Base-by-base conservation (phyloP, 2,329 filamentous ascomycete species). In the Botrytis medusae region DNA sequence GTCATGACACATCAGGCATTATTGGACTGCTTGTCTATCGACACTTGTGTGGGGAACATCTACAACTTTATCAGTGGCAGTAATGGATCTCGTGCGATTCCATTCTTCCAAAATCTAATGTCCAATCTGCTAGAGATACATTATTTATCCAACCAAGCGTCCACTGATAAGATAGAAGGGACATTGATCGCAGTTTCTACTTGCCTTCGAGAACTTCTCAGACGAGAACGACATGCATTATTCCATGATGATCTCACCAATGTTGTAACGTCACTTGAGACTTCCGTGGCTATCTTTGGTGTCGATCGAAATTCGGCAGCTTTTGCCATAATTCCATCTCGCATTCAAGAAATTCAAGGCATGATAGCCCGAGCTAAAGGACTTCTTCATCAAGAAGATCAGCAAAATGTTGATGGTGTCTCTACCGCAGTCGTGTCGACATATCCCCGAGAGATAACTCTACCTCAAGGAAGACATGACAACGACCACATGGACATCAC, bases 401-500 rank as follows among this genome's bases (percentile, higher is more conserved):
- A n/a, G 25, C 18, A 29, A 6, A 32, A 20, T 4, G 22, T 25
- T 29, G 29, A 16, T 29, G 71, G 54, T 4, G 42, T 69, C 32
- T 72, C 71, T 22, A 69, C 71, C 20, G 40, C 42, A 18, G 51
- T 42, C 5, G 42, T 72, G 4, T 72, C 70, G 12, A 69, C 71
- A 9, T 72, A 69, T 32, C 71, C 71, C 40, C 51, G 63, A 3
- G 37, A 72, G 7, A 72, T 72, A 2, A 54, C n/a, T n/a, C 8
- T 69, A n/a, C 71, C 71, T 16, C 7, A 32, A 10, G 32, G 25
- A 14, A 68, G 40, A 18, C 63, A 72, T 25, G 48, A 72, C 7
- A 72, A 72, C 20, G 65, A 73, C 40, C 78, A 81, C 18, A 75
- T 75, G 44, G 78, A 81, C 44, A 80, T 82, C 57, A 75, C 77